Base-by-base conservation (phyloP, 345 rosid species). In the Populus tremula region DNA sequence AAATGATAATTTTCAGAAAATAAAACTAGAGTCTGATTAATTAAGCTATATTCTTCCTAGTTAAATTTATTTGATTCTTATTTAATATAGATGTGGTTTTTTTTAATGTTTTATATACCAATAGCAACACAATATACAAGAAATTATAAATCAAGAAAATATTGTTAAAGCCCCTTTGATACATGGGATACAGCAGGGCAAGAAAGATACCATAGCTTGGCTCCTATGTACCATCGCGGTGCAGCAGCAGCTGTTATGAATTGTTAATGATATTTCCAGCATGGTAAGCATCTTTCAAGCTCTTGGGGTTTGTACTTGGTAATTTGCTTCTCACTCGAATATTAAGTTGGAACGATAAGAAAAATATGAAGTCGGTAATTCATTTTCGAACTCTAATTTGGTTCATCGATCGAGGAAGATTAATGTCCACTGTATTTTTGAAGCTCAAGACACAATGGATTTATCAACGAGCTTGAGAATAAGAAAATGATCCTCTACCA, bases 101-200 rank as follows among this genome's bases (percentile, higher is more conserved):
- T 33, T 33, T 4, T 33, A 33, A 33, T 33, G 5, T 33, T 33
- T 33, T 33, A 33, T 33, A 5, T 33, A 4, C 0, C 35, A 33
- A 33, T 33, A 33, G 5, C 5, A 33, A 33, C 5, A 33, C 36
- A 33, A 4, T 33, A 33, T 33, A 4, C 36, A 33, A 33, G 5
- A 33, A 33, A 33, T 33, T 33, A 33, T 33, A 33, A 33, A 4
- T 33, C 36, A 4, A 33, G 36, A 33, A 4, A 33, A 4, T 33
- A 33, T 33, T 33, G 36, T 3, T 5, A 33, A 33, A 33, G 5
- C 36, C 36, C 36, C 36, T 33, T 4, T 33, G 89, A 87, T 70
- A 84, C 84, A 73, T 84, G 89, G 89, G 89, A 86, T 78, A 80
- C 89, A 7, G 89, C 89, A 5, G 87, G 86, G 36, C 87, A 87